Base-by-base conservation (phyloP, 176 grass and related monocot genomes). In the Hyparrhenia diplandra region DNA sequence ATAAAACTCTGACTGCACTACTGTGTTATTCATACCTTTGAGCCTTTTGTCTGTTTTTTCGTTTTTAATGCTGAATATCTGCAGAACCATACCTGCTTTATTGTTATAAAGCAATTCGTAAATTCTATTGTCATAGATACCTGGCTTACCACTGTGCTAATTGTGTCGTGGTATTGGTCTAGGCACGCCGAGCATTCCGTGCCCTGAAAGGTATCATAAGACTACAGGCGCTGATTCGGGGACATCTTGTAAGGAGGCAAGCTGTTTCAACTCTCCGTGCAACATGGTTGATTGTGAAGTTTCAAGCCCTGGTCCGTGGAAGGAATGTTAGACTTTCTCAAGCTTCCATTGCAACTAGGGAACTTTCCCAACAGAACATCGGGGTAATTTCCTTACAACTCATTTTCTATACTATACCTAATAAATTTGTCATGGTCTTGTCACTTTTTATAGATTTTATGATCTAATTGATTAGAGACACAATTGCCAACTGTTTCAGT, bases 161-260 rank as follows among this genome's bases (percentile, higher is more conserved):
- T 47, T 45, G 42, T 61, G 6, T 52, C 11, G 23, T 67, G 27
- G 6, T 87, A 64, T 69, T 76, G 34, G 9, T 86, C 36, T 54
- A 98, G 92, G 90, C 95, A 84, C 89, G 95, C 5, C 87, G 92
- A 36, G 88, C 92, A 14, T 94, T 98, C 76, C 85, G 73, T 52
- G 92, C 90, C 13, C 45, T 94, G 62, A 98, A 94, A 80, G 90
- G 92, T 14, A 92, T 92, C 65, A 88, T 98, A 83, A 87, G 92
- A 27, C 87, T 98, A 40, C 95, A 98, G 63, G 95, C 92, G 1
- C 37, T 94, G 78, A 83, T 98, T 43, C 95, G 92, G 16, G 95
- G 92, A 12, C 90, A 94, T 87, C 84, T 98, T 61, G 95, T 98
- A 76, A 88, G 92, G 80, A 92, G 92, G 80, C 95, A 98, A 77